Evolutionary conservation across 2,329 filamentous ascomycete genomes (phyloP), one percentile per base, ranked within the genome.

Genomic region (Colletotrichum lindemuthianum): DNA sequence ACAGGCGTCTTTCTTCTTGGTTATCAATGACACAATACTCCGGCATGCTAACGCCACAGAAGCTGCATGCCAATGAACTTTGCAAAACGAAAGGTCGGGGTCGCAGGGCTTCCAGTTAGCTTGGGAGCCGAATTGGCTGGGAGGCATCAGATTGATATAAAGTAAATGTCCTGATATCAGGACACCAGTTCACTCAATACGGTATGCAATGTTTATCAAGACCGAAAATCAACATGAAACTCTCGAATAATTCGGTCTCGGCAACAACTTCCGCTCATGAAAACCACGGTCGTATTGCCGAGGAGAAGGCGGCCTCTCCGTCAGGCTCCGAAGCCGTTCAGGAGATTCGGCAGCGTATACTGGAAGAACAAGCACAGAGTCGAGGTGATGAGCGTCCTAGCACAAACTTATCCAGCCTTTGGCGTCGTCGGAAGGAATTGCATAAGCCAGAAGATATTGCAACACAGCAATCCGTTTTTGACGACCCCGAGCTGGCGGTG

Each of bases 381-480:
- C 60, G 68, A 24, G 67, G 66, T 53, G 65, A 63, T 2, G 59
- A 68, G n/a, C 65, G 65, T 6, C 69, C 68, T 10, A 11, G 51
- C 8, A 63, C 67, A 11, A 68, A 68, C 4, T 66, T 70, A 13
- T 24, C 37, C 40, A 45, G 52, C 45, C 32, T 55, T 60, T 66
- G 47, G 67, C 68, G 12, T 52, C 69, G 10, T 70, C 69, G 37
- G 51, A 67, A 69, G 36, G 44, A 39, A 15, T 45, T 60, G 2
- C 50, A 48, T 10, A 63, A 67, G 45, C 52, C 69, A 7, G 56
- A 70, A n/a, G 68, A 69, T 39, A 70, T 75, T 40, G 77, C 78
- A n/a, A 77, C 73, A 1, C 71, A 81, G 68, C 78, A 76, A 8
- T 82, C 79, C 4, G 79, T 83, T 11, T 82, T 75, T 50, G 80